phyloP scores from a whole-genome alignment of 306 rosid species.

The Acacia confusa region DNA sequence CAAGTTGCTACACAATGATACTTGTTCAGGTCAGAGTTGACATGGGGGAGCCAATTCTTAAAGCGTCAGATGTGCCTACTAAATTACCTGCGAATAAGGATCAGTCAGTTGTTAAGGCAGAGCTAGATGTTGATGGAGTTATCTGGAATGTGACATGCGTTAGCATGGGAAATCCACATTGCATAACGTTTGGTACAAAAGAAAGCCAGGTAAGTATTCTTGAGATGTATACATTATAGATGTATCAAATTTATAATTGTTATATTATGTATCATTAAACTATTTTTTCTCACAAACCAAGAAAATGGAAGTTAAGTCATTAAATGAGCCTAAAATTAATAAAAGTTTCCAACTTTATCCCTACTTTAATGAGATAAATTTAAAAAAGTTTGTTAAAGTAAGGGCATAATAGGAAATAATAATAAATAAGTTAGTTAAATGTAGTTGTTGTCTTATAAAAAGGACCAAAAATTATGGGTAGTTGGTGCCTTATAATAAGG shows the following conservation, averaged over 20 bases:
- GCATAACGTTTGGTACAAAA: constrained; percentile 66
- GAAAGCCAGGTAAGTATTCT: constrained; percentile 58
- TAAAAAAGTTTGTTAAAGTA: too few species aligned
- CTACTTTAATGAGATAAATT: too few species aligned
- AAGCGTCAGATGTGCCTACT: constrained; percentile 83
- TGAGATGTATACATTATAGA: neutral
- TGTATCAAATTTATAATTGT: neutral
- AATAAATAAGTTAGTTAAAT: too few species aligned
- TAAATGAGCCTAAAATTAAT: too few species aligned
- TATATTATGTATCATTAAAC: too few species aligned
- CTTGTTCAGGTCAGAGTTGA: constrained; percentile 83
- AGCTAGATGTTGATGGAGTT: constrained; percentile 69
- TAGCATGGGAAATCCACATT: constrained; percentile 98
- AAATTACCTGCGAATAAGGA: constrained; percentile 60
- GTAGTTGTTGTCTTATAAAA: too few species aligned
- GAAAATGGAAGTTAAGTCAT: too few species aligned
- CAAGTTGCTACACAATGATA: constrained; percentile 25
- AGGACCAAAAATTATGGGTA: too few species aligned
- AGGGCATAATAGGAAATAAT: too few species aligned
- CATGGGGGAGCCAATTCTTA: constrained; percentile 94
- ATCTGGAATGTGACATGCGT: constrained; percentile 94
- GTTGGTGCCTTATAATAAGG: too few species aligned
- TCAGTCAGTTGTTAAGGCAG: constrained; percentile 63
- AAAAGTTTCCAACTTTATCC: too few species aligned
- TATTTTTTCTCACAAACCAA: too few species aligned